A percentile compares a stretch with the other conserved stretches of the same genome.
Conservation (phyloP, 2,329 filamentous ascomycete species). For the Nannizziopsis barbatae region DNA sequence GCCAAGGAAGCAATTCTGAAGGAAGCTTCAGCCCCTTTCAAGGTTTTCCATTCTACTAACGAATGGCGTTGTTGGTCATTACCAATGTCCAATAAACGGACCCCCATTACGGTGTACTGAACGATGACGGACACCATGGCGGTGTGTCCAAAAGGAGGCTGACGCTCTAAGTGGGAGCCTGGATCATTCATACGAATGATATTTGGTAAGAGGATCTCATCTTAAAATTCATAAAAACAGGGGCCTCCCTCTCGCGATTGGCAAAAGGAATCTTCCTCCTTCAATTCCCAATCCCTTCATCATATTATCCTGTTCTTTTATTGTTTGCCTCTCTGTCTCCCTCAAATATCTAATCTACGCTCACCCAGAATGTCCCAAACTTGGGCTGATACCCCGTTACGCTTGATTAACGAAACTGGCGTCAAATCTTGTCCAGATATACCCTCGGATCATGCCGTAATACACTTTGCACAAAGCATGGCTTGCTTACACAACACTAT, state of each 20-base stretch:
- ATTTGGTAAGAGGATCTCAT: no score
- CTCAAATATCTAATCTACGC: background rate
- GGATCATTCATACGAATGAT: no score
- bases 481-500: constrained; percentile 33
- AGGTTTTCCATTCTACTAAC: background rate
- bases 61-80: background rate
- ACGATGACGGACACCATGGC: no score
- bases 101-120: no score
- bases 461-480: constrained; percentile 15
- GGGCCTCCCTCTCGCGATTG: no score
- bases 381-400: constrained; percentile 13
- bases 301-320: no score
- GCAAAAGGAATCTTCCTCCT: background rate
- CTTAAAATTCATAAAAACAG: no score
- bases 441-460: constrained; percentile 8
- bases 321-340: background rate
- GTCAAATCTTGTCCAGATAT: constrained; percentile 10
- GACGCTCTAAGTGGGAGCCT: no score
- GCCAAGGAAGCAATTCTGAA: no score
- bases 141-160: no score
- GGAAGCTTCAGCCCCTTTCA: background rate
- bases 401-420: constrained; percentile 11
- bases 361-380: constrained; percentile 6
- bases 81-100: no score
- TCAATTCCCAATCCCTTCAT: no score